Percentiles rank a stretch among this genome's conserved stretches.
Evolutionary conservation across 1,284 basidiomycete species (phyloP).

Genomic region (Sphagnurus paluster): DNA sequence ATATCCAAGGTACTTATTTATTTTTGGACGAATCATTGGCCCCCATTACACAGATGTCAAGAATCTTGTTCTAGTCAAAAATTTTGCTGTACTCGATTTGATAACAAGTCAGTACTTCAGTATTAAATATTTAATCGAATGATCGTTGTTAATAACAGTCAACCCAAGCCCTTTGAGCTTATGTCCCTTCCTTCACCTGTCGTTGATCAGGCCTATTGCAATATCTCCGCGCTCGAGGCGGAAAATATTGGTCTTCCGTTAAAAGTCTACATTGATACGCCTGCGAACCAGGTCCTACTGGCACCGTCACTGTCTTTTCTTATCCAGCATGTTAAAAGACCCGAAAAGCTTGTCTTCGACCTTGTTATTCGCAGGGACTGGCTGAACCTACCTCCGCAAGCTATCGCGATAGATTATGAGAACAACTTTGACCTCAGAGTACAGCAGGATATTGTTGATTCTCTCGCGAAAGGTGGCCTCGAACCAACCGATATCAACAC

Average conservation of each 20-base stretch:
- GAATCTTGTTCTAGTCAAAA: too few relatives aligned
- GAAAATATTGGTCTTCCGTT: conserved; percentile 31
- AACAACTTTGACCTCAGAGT: conserved; percentile 30
- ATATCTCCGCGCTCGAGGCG: conserved; percentile 4
- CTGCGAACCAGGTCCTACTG: conserved; percentile 24
- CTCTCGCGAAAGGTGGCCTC: conserved; percentile 46
- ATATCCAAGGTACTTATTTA: too few relatives aligned
- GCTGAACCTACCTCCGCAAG: conserved; percentile 38
- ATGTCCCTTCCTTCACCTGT: not conserved
- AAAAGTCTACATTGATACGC: conserved; percentile 25
- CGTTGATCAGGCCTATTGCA: not conserved
- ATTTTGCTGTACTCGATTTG: too few relatives aligned
- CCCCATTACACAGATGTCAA: too few relatives aligned
- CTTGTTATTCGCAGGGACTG: conserved; percentile 49
- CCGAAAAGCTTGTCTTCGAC: conserved; percentile 48
- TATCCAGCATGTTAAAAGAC: conserved; percentile 42
- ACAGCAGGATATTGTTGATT: conserved; percentile 44
- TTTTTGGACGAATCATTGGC: too few relatives aligned
- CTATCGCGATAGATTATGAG: conserved; percentile 28
- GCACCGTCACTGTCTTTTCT: conserved; percentile 49
- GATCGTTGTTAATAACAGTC: too few relatives aligned
- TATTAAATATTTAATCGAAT: too few relatives aligned
- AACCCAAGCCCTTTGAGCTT: too few relatives aligned
- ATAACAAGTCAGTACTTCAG: too few relatives aligned
- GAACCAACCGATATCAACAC: conserved; percentile 37